These are phyloP conservation scores for Lentinula novae-zelandiae DNA, from an alignment of 1,284 basidiomycete species.

Conservation along the genomic window DNA sequence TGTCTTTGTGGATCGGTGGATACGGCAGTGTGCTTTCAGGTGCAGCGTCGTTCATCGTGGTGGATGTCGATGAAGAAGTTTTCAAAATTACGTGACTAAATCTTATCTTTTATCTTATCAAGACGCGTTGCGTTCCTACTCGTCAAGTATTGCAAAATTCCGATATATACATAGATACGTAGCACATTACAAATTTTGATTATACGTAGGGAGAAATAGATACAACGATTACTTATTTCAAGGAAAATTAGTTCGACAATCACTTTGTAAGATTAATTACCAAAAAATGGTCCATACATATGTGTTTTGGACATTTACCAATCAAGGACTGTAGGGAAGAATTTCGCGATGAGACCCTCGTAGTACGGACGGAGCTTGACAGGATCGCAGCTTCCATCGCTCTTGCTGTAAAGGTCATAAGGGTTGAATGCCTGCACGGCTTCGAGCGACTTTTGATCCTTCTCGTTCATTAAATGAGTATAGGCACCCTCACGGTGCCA, in stretches of 20 bases:
- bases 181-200: not conserved
- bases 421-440: constrained; percentile 83
- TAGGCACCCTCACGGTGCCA: constrained; percentile 89
- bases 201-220: not conserved
- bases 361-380: constrained; percentile 80
- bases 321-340: constrained; percentile 75
- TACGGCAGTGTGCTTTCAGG: constrained; percentile 73
- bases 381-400: constrained; percentile 64
- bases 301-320: constrained; percentile 49
- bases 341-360: constrained; percentile 76
- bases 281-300: not conserved
- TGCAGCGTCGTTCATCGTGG: constrained; percentile 18
- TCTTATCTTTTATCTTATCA: not conserved
- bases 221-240: not conserved
- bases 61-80: not conserved
- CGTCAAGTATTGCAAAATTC: too few species aligned
- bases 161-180: too few species aligned
- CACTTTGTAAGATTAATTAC: not conserved
- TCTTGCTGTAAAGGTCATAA: constrained; percentile 90
- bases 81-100: too few species aligned
- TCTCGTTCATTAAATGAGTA: constrained; percentile 69
- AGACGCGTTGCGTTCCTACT: not conserved
- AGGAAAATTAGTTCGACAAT: not conserved
- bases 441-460: constrained; percentile 56
- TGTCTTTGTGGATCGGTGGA: constrained; percentile 74